Percentiles rank a stretch among this genome's conserved stretches.
These are phyloP conservation scores for Yamadazyma atmosphaerica DNA, from an alignment of 1,139 yeast genomes.

Conservation along the genomic window DNA sequence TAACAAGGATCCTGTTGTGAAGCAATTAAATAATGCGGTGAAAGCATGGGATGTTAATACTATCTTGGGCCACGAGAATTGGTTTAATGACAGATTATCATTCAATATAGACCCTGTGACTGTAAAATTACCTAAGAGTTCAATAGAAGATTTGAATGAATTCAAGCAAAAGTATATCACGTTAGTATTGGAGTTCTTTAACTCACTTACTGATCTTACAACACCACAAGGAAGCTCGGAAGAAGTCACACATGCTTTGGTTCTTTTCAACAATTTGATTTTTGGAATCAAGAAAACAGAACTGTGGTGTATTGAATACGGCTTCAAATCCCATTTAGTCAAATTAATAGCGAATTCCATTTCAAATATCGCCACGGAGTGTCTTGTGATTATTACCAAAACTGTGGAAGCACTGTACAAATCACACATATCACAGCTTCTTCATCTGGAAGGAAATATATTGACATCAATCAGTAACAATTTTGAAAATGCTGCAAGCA, in stretches of 20 bases:
- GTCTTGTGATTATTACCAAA: neutral
- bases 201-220: slow-evolving; percentile 1
- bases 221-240: slow-evolving; percentile 2
- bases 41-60: slow-evolving; percentile 30
- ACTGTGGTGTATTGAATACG: slow-evolving; percentile 11
- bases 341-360: slow-evolving; percentile 4
- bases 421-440: neutral
- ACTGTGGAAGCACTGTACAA: neutral
- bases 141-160: slow-evolving; percentile 13
- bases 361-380: neutral
- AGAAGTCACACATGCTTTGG: slow-evolving; percentile 5
- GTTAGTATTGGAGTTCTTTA: slow-evolving; percentile 9
- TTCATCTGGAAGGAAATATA: neutral
- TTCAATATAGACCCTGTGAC: slow-evolving; percentile 14
- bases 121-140: slow-evolving; percentile 8
- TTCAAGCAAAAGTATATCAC: slow-evolving; percentile 10
- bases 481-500: neutral
- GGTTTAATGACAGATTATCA: slow-evolving; percentile 24
- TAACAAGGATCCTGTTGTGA: slow-evolving; percentile 21
- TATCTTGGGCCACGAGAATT: slow-evolving; percentile 29
- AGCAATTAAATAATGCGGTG: slow-evolving; percentile 19
- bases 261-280: slow-evolving; percentile 10
- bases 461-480: neutral
- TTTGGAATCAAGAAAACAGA: slow-evolving; percentile 12
- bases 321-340: slow-evolving; percentile 12